Percentiles rank a stretch among this genome's conserved stretches.
phyloP scores from a whole-genome alignment of 2,329 filamentous ascomycete genomes.

The Trichoderma breve region DNA sequence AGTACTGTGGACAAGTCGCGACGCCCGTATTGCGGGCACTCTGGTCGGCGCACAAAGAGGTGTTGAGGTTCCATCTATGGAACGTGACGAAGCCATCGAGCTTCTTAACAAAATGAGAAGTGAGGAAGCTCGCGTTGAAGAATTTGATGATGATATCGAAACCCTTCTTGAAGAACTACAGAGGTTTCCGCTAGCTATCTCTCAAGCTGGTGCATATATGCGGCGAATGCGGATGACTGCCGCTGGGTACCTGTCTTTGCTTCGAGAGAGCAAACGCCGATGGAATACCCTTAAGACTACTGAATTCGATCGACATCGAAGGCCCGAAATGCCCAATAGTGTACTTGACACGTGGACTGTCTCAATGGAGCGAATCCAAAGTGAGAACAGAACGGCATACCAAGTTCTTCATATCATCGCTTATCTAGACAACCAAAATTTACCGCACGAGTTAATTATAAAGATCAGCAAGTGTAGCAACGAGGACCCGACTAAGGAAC shows the following conservation, averaged over 20 bases:
- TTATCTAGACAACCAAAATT: not conserved
- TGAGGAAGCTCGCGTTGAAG: no score
- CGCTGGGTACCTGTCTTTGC: not conserved
- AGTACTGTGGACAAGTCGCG: not conserved
- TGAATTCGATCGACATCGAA: not conserved
- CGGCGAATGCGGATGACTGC: not conserved
- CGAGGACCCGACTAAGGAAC: fast-evolving
- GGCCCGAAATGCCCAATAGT: not conserved
- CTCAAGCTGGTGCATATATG: not conserved
- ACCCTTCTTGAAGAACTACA: not conserved
- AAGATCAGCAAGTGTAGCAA: not conserved
- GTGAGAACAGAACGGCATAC: not conserved
- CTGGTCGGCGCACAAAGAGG: not conserved
- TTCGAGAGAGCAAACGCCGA: not conserved
- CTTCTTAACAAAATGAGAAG: no score
- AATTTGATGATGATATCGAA: no score
- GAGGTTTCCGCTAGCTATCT: not conserved
- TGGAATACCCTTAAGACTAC: not conserved
- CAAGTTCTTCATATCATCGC: not conserved
- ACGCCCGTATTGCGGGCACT: not conserved
- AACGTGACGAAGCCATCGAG: not conserved
- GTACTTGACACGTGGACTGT: not conserved
- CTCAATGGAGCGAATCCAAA: not conserved
- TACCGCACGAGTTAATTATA: not conserved
- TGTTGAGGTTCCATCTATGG: not conserved